phyloP scores from a whole-genome alignment of 1,139 yeast species.

The Debaryomyces psychrophilus region DNA sequence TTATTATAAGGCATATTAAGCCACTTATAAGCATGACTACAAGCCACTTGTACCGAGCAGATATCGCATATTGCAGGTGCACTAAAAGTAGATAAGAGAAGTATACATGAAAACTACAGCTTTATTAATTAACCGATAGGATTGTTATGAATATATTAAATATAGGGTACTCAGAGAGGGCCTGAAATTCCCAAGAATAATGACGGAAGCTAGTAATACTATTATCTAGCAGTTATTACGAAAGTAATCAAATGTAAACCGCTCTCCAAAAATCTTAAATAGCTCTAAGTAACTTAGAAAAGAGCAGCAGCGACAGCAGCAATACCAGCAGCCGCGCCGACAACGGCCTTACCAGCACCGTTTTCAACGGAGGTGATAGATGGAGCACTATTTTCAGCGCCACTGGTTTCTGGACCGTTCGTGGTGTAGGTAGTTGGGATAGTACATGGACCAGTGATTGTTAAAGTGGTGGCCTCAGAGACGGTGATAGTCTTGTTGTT shows the following conservation, averaged over 20 bases:
- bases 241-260: not conserved
- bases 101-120: not conserved
- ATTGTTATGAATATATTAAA: not conserved
- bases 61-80: no score
- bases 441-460: slow-evolving; percentile 51
- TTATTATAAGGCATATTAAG: no score
- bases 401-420: slow-evolving; percentile 18
- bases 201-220: not conserved
- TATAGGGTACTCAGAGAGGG: not conserved
- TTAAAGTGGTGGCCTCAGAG: slow-evolving; percentile 49
- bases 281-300: slow-evolving; percentile 35
- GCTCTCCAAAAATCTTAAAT: not conserved
- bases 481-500: slow-evolving; percentile 53
- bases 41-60: no score
- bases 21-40: no score
- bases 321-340: slow-evolving; percentile 52
- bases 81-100: no score
- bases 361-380: slow-evolving; percentile 23
- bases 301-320: slow-evolving; percentile 56
- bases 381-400: slow-evolving; percentile 21
- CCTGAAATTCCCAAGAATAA: not conserved
- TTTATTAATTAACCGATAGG: not conserved
- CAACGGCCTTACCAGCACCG: slow-evolving; percentile 45
- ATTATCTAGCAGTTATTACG: not conserved
- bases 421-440: slow-evolving; percentile 49